Evolutionary conservation across 2,329 filamentous ascomycete species (phyloP), one percentile per base, ranked within the genome.

Genomic region (Chaetothyriales sp.): DNA sequence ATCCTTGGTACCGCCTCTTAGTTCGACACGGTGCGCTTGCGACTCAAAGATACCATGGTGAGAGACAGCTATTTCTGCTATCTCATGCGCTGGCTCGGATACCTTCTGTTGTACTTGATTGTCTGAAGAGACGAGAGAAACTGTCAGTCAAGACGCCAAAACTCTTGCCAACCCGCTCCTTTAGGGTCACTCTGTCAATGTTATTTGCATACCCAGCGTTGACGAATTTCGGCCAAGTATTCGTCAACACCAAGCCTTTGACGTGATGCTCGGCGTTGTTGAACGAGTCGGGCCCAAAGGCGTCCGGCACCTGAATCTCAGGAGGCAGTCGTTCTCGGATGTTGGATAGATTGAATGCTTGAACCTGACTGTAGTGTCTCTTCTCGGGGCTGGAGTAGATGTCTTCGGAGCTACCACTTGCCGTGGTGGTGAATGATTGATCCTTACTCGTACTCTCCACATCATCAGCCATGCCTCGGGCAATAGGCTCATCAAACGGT

Each of bases 241-340:
- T 84, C 13, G 80, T 82, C 53, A 83, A 67, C 2, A 85, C 80
- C 5, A 84, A 70, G 54, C 83, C 81, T 64, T 82, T 83, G 66
- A 85, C 77, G 58, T 73, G 75, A n/a, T 66, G 65, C 60, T 81
- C 73, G 0, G 80, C 77, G 3, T 67, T 70, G 58, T 83, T 78
- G 59, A 85, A 84, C 1, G 83, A 70, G 0, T 62, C 61, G 3
- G 67, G 64, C 47, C 72, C 66, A 51, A 83, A 84, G 0, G 54
- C 65, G 0, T 66, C 64, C 0, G 78, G 67, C 18, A 69, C 60
- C 4, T 64, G 63, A 18, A 66, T 64, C 56, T 62, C 62, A 56
- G 63, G 66, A 44, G 64, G 59, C 7, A 65, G 60, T 40, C 61
- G 60, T 46, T 64, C 59, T n/a, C 60, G 60, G 40, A 65, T 61